These are phyloP conservation scores for Hypoxylon cercidicola DNA, from an alignment of 495 filamentous ascomycete species.

Conservation along the genomic window DNA sequence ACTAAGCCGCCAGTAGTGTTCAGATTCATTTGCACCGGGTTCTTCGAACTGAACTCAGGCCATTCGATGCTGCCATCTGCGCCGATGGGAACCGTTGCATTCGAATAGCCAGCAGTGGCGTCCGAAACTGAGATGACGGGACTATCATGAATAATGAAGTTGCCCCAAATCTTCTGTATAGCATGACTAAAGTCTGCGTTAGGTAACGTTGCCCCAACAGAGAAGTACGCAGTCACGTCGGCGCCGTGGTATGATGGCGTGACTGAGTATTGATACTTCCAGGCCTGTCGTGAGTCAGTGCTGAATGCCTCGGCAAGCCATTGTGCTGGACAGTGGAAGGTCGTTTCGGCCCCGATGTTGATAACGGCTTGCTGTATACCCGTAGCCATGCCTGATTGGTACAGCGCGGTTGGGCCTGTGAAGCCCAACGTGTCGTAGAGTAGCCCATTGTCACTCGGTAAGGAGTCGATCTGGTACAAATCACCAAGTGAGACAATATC, in stretches of 20 bases:
- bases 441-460: conserved; percentile 15
- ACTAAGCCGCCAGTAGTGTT: conserved; percentile 64
- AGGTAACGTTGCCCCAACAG: conserved; percentile 42
- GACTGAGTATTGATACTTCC: conserved; percentile 72
- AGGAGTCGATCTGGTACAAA: conserved; percentile 27
- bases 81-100: conserved; percentile 39
- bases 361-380: conserved; percentile 46
- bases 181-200: conserved; percentile 46
- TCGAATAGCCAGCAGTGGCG: conserved; percentile 53
- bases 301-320: conserved; percentile 71
- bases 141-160: conserved; percentile 64
- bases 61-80: conserved; percentile 42
- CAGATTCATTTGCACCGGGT: conserved; percentile 59
- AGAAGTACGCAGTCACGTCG: conserved; percentile 64
- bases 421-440: conserved; percentile 36
- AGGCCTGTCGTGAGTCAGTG: conserved; percentile 49
- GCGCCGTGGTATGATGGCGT: conserved; percentile 66
- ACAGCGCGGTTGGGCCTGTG: conserved; percentile 38
- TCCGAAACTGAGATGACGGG: conserved; percentile 59
- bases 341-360: conserved; percentile 70
- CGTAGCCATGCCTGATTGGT: conserved; percentile 37
- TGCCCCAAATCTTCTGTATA: conserved; percentile 59
- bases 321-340: conserved; percentile 70
- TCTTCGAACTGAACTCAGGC: conserved; percentile 49
- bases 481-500: conserved; percentile 36